Conservation (phyloP, 2,329 filamentous ascomycete genomes). For the Colletotrichum filicis region DNA sequence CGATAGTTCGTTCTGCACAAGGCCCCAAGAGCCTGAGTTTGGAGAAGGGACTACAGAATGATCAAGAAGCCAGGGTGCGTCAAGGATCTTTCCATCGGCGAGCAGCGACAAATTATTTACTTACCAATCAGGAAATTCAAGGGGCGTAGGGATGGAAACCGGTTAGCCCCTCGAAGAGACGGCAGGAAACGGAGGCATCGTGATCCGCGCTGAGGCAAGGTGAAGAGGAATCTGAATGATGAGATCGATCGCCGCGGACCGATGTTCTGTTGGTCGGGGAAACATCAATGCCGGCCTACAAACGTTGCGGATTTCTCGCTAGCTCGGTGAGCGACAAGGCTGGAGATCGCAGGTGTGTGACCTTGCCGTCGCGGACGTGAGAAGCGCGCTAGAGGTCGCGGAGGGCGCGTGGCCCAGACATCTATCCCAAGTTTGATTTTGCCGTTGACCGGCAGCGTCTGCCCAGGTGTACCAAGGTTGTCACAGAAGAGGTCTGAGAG, state of each 20-base stretch:
- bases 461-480: constrained; percentile 25
- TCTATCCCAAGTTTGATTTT: constrained; percentile 16
- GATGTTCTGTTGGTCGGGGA: not conserved
- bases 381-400: not conserved
- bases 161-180: not conserved
- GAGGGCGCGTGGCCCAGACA: not conserved
- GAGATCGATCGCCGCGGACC: not conserved
- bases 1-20: not conserved
- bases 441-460: constrained; percentile 7
- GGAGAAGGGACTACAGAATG: not conserved
- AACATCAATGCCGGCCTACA: not conserved
- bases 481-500: constrained; percentile 26
- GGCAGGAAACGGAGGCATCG: not conserved
- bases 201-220: constrained; percentile 12
- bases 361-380: not conserved
- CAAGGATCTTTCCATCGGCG: not conserved
- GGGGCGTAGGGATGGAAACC: not conserved
- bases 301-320: not conserved
- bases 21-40: not conserved
- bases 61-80: not conserved
- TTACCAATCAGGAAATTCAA: not conserved
- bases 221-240: not conserved
- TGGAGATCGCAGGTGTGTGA: not conserved
- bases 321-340: not conserved
- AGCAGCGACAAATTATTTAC: not conserved